Base-by-base conservation (phyloP, 2,329 filamentous ascomycete species). In the Ascochyta pisi region DNA sequence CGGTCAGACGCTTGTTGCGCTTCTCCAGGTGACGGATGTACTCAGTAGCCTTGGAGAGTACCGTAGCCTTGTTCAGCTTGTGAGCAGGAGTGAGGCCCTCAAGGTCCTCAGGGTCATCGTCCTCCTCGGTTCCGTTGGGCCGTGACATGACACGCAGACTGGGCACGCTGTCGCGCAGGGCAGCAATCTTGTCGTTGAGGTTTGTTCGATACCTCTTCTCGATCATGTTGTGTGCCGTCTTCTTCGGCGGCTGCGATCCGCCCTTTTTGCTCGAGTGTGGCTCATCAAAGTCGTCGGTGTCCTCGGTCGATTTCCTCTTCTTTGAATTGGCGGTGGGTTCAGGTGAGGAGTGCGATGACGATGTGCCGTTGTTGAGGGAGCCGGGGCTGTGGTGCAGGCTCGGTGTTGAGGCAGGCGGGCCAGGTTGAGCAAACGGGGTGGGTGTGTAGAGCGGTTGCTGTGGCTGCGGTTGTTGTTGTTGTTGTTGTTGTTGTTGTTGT, bases 201-300 rank as follows among this genome's bases (percentile, higher is more conserved):
- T 98, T 98, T 50, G 91, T 96, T 67, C 94, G 88, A 76, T 98
- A 98, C 63, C 94, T 83, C 82, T 97, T 98, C 79, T 98, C 94
- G 61, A 98, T 97, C 84, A 98, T 95, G 76, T 97, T 98, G 78
- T 98, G 94, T 2, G 94, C 92, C 29, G 93, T 96, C 83, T 97
- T 97, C 82, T 96, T 97, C 55, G 81, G 80, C 24, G 79, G 83
- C 46, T 73, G 83, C 23, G 70, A 81, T 67, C 83, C 87, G 65
- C 81, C 84, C 63, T 83, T 83, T 46, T 85, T 74, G n/a, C 62
- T 63, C 1, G 66, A 57, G 78, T 41, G 86, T 81, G 58, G 44
- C 12, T 88, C 85, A 44, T 86, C 84, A 3, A 85, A 81, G 22
- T 86, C 82, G 38, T 87, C 84, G 3, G 86, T 81, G 31, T 86